Base-by-base conservation (phyloP, 176 grass and related monocot genomes). In the Poa pratensis region DNA sequence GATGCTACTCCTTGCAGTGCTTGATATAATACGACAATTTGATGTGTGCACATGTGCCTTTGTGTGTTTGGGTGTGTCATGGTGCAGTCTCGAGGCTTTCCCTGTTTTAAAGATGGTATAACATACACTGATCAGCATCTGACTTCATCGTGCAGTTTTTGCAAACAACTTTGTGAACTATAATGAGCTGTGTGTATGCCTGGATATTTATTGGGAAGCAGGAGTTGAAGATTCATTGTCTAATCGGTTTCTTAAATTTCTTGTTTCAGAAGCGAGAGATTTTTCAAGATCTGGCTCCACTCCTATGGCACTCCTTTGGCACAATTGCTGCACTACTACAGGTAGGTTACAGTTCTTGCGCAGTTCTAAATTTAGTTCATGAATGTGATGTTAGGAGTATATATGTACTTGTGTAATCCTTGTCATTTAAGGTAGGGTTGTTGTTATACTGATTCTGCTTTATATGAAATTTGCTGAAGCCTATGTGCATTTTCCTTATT, bases 271-370 rank as follows among this genome's bases (percentile, higher is more conserved):
- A 78, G 37, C 63, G 73, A 52, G 96, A 98, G 62, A 89, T 89
- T 85, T 98, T 92, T 88, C 93, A 87, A 86, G 90, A 94, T 72
- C 88, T 98, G 60, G 93, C 91, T 79, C 90, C 88, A 37, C 87
- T 98, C 27, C 87, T 98, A n/a, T 98, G 96, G 93, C 83, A 95
- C 50, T 95, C 96, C 66, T 98, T 86, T 89, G 96, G 93, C 37
- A 98, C 96, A 51, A 90, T 94, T 54, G 63, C 91, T 80, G 91
- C 91, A 83, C 88, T 98, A 50, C 91, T 98, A 24, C 93, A 92
- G 91, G 91, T 98, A 52, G 19, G 54, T 80, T 50, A 67, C 81
- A 76, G 18, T 75, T 80, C 5, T 90, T 87, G 30, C 23, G 74
- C 19, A 20, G 14, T 49, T 73, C 24, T 63, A 26, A 63, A 86